Evolutionary conservation across 768 basidiomycete species (phyloP).

Genomic region (Amanita rubescens): DNA sequence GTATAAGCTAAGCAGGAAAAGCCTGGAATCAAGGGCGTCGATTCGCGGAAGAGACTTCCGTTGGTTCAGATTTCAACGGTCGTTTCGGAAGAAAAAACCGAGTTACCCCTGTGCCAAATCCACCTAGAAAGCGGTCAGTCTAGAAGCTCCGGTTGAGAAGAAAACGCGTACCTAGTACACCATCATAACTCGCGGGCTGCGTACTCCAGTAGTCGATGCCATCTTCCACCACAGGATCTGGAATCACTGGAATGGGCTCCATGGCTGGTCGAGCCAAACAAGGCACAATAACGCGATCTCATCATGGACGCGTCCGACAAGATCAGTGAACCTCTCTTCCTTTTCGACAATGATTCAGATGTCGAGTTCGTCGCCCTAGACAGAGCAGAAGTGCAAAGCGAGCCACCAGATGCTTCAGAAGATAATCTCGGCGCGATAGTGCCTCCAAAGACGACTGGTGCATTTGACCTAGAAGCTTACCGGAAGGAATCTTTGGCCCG

Average conservation of each 20-base stretch:
- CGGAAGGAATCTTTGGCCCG: conserved; percentile 28
- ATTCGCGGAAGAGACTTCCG: conserved; percentile 60
- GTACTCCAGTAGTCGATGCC: conserved; percentile 84
- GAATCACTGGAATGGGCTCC: conserved; percentile 10
- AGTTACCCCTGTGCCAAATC: conserved; percentile 47
- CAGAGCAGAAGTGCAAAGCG: conserved; percentile 18
- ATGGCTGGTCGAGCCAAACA: conserved; percentile 24
- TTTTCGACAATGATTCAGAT: conserved; percentile 59
- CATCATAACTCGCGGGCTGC: conserved; percentile 77
- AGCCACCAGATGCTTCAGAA: conserved; percentile 18
- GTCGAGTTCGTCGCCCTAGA: conserved; percentile 35
- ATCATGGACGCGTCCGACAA: conserved; percentile 38
- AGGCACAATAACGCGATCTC: conserved; percentile 34
- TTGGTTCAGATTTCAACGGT: conserved; percentile 7
- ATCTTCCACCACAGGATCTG: conserved; percentile 54
- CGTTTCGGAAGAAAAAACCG: conserved; percentile 11
- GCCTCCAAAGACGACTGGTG: not conserved
- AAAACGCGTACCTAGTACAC: conserved; percentile 65
- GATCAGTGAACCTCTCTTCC: conserved; percentile 43
- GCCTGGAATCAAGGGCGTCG: conserved; percentile 85
- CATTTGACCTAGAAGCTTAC: conserved; percentile 5
- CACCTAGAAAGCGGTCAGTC: conserved; percentile 20
- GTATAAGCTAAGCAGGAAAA: conserved; percentile 75
- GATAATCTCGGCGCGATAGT: conserved; percentile 11
- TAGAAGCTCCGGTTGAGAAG: conserved; percentile 4